Conservation (phyloP, 345 rosid species). For the Dovyalis caffra region DNA sequence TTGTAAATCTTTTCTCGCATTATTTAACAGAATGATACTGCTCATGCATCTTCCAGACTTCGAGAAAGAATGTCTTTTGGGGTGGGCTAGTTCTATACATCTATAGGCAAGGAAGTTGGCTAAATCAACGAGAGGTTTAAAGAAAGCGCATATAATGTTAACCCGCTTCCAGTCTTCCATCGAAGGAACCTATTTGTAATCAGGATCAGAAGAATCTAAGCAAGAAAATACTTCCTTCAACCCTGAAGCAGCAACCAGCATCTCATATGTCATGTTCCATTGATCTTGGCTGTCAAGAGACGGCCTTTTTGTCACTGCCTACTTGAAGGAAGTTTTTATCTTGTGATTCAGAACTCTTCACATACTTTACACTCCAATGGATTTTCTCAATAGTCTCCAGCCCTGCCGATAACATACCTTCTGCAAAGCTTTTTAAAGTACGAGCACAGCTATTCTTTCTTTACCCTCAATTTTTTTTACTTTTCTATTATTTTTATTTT, state of each 20-base stretch:
- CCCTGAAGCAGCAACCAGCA: conserved; percentile 76
- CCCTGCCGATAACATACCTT: no score
- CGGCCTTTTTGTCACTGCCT: conserved; percentile 56
- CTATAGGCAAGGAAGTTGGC: conserved; percentile 47
- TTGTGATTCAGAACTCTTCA: no score
- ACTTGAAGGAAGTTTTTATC: conserved; percentile 43
- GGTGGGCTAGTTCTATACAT: no score
- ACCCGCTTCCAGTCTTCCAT: conserved; percentile 68
- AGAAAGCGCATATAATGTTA: conserved; percentile 58
- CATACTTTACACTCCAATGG: no score
- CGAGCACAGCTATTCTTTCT: no score
- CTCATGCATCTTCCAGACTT: conserved; percentile 65
- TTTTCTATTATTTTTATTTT: no score
- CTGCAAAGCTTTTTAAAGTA: no score
- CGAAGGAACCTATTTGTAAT: conserved; percentile 63
- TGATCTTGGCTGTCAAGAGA: conserved; percentile 58
- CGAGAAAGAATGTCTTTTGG: conserved; percentile 63
- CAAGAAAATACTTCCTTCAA: conserved; percentile 79
- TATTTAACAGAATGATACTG: background rate
- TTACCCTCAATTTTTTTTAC: no score
- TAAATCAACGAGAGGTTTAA: conserved; percentile 74
- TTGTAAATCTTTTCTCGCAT: conserved; percentile 66
- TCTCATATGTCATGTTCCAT: conserved; percentile 77
- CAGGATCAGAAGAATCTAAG: conserved; percentile 72
- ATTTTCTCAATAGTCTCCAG: no score